Conservation (phyloP, 2,329 filamentous ascomycete genomes). For the Paecilomyces sp. region DNA sequence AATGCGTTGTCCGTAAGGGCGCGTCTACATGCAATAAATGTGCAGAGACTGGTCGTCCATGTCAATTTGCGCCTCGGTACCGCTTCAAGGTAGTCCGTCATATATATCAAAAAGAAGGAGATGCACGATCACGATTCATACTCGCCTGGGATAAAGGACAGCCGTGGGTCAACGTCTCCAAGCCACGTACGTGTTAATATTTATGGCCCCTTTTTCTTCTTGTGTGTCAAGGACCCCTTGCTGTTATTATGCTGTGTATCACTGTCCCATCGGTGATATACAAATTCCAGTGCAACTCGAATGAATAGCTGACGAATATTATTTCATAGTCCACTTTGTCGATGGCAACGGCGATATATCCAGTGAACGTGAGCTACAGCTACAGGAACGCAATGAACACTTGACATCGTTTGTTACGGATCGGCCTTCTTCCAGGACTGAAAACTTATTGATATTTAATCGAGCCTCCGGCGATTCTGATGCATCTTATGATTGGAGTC, state of each 20-base stretch:
- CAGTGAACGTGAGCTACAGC: neutral
- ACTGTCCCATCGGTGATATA: too few species aligned
- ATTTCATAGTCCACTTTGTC: neutral
- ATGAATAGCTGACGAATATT: neutral
- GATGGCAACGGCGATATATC: neutral
- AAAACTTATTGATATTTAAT: neutral
- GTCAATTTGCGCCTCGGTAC: constrained; percentile 26
- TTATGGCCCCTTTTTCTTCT: neutral
- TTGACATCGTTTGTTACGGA: neutral
- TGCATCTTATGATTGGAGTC: neutral
- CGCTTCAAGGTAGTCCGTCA: constrained; percentile 26
- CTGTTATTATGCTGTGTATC: too few species aligned
- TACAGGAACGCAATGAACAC: neutral
- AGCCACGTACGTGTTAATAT: constrained; percentile 13
- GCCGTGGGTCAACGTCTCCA: constrained; percentile 24
- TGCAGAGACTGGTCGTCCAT: constrained; percentile 18
- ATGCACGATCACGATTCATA: constrained; percentile 18
- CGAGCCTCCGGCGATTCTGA: neutral
- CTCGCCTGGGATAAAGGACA: constrained; percentile 23
- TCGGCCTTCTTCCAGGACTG: neutral
- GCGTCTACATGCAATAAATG: constrained; percentile 23
- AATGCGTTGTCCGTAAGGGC: constrained; percentile 20
- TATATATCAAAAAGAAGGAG: constrained; percentile 24
- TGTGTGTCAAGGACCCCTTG: neutral
- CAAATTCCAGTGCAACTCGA: neutral